Evolutionary conservation across 768 basidiomycete genomes (phyloP), one percentile per base, ranked within the genome.

Genomic region (Rhodotorula toruloides): DNA sequence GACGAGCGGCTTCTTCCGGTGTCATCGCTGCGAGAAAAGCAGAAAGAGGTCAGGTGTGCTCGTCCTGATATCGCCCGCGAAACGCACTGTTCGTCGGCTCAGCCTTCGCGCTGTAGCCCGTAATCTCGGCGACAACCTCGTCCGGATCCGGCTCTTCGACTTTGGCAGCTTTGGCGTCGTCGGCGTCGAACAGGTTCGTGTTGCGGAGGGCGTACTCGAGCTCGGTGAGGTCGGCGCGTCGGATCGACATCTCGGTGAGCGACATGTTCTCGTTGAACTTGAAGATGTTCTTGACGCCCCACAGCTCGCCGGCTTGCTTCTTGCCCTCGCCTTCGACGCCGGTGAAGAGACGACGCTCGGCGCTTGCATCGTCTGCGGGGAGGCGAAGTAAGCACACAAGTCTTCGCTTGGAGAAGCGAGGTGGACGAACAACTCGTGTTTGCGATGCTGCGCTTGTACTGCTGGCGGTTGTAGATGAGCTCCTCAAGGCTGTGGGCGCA

Each of bases 391-490:
- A 31, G 27, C 42, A n/a, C 37, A 21, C 6, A n/a, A n/a, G n/a
- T n/a, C n/a, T n/a, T n/a, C 21, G 29, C 5, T 11, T 4, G 37
- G 47, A n/a, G 19, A 27, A 37, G n/a, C 27, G 29, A 47, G 50
- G 29, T 42, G 25, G 27, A 87, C 67, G 87, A 83, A 75, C 92
- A 54, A n/a, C 34, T 36, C n/a, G 34, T 36, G 17, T 36, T 37
- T 36, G 53, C 53, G 17, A 54, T 27, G 13, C 36, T n/a, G n/a
- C 53, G 37, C n/a, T 85, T 84, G 88, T 91, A 91, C 74, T 90
- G 88, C 75, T 93, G 91, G 70, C 91, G 90, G 76, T 93, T 93
- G 78, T 92, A 92, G 29, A 94, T 83, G 74, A 93, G 91, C 19
- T 93, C 90, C 73, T 92, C 90, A 19, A 92, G 62, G 1, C 63